Evolutionary conservation across 2,329 filamentous ascomycete genomes (phyloP), one percentile per base, ranked within the genome.

Genomic region (Cadophora sp.): DNA sequence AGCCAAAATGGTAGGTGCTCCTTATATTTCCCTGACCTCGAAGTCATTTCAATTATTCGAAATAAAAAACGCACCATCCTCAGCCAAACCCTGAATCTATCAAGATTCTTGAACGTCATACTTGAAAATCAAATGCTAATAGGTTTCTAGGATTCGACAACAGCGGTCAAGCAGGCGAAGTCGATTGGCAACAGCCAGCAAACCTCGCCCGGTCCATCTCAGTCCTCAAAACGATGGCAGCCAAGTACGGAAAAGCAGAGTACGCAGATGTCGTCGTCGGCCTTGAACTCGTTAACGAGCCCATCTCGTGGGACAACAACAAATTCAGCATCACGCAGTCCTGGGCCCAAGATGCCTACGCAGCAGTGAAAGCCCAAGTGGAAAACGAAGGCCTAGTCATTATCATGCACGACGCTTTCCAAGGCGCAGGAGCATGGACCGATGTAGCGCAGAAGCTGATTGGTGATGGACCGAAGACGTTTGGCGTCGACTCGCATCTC

Each of bases 121-220:
- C 27, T 3, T 6, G 27, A 30, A 30, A 3, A 30, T 30, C 27
- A 6, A 6, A 30, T 30, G 27, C 50, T 53, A n/a, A 53, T 1
- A n/a, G 14, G 11, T 6, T 16, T 13, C 14, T 14, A 53, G 50
- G 87, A 7, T 88, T 84, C 72, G 87, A 89, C 75, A 88, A 89
- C 75, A 86, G 83, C 20, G 87, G 87, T 1, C 81, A 84, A 66
- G 78, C 79, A 71, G 80, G 78, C 62, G 70, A 67, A 59, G 80
- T 68, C 27, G 79, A 80, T 66, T 85, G 83, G 82, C 63, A 81
- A 80, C 62, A 75, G 72, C 51, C 51, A 8, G 51, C 70, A 18
- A 80, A 80, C 68, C 70, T 80, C 20, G 62, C 74, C 1, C 71
- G 68, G 3, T 80, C 77, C 53, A 79, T 78, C 51, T 68, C 68